A percentile compares a stretch with the other conserved stretches of the same genome.
phyloP scores from a whole-genome alignment of 352 stramenopile species.

The Plasmopara viticola region DNA sequence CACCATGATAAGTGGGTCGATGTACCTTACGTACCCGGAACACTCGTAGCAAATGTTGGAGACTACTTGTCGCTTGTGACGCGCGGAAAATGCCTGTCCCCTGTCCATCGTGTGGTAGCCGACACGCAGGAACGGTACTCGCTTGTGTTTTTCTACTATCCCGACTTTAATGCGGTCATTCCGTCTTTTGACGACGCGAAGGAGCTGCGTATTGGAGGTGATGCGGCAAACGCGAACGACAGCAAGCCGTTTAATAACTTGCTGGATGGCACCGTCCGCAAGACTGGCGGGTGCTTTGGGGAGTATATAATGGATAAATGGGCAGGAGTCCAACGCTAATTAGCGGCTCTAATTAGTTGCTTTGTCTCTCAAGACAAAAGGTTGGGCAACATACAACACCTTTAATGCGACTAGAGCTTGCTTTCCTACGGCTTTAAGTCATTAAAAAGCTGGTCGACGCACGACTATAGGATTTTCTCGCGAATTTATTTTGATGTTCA shows the following conservation, averaged over 20 bases:
- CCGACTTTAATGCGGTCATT: conserved; percentile 42
- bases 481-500: too few relatives aligned
- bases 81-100: conserved; percentile 51
- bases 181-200: too few relatives aligned
- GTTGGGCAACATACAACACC: too few relatives aligned
- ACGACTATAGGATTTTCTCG: too few relatives aligned
- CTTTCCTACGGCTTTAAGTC: too few relatives aligned
- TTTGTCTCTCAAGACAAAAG: too few relatives aligned
- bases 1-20: conserved; percentile 67
- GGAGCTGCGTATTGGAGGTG: conserved; percentile 22
- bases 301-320: conserved; percentile 84
- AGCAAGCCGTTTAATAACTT: conserved; percentile 62
- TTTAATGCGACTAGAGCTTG: too few relatives aligned
- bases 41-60: conserved; percentile 70
- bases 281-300: conserved; percentile 55
- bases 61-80: conserved; percentile 80
- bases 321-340: conserved; percentile 60
- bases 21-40: conserved; percentile 64
- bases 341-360: too few relatives aligned
- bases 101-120: conserved; percentile 67
- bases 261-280: conserved; percentile 53
- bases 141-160: conserved; percentile 85
- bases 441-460: too few relatives aligned
- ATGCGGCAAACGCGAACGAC: conserved; percentile 22
- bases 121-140: conserved; percentile 72